Base-by-base conservation (phyloP, 2,329 filamentous ascomycete genomes). In the Phialophora tarda region DNA sequence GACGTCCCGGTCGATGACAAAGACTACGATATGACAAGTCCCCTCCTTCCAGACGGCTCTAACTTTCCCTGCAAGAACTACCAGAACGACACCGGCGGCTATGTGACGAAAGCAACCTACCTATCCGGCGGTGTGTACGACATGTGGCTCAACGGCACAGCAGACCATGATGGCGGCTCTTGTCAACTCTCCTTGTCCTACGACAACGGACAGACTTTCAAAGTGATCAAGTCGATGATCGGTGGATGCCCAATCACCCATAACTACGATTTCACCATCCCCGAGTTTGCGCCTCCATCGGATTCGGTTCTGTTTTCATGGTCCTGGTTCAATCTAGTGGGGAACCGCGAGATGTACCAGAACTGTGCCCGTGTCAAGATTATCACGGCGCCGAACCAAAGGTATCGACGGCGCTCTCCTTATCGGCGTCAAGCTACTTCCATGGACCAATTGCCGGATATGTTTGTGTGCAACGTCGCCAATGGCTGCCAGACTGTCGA, bases 291-390 rank as follows among this genome's bases (percentile, higher is more conserved):
- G 1, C 86, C 87, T n/a, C 14, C 68, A n/a, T 72, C 69, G 67
- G 81, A 78, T 78, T 85, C 88, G 38, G 89, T 87, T 64, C 77
- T 93, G 53, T 85, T 93, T 59, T 87, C 88, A 44, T 94, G 91
- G 91, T 88, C 87, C 28, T 91, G 89, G 89, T 89, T 91, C 80
- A 92, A 92, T 82, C 81, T 87, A 70, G 78, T 90, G 48, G 91
- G 91, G 28, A 93, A 93, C 79, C 85, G 91, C 56, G 91, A 94
- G 77, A 91, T 91, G 86, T 95, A 95, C 84, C 92, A 92, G 89
- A 92, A 92, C 79, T 95, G 91, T 75, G 91, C 91, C 7, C 82
- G 85, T 59, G 85, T 93, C 72, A 86, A 85, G 68, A 88, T 93
- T 41, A 74, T 78, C 2, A 76, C 75, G 11, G 55, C 56, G 7